Conservation (phyloP, 2,329 filamentous ascomycete species). For the Fusarium foetens region DNA sequence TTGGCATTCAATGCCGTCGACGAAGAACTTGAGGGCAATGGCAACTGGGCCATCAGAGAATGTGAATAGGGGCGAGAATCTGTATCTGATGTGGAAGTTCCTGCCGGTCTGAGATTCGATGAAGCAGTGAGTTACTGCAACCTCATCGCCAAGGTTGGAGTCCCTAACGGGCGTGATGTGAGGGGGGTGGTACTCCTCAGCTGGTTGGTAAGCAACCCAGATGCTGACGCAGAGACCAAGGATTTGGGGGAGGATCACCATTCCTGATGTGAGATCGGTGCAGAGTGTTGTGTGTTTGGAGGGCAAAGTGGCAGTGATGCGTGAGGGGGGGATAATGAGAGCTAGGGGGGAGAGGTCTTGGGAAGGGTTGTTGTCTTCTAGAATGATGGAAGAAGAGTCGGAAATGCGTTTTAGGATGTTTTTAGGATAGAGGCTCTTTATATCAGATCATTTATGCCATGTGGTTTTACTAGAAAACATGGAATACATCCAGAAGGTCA, state of each 20-base stretch:
- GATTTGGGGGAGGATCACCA: accelerated
- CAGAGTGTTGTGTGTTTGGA: no score
- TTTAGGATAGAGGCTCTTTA: not conserved
- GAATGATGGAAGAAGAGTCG: not conserved
- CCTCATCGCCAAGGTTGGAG: not conserved
- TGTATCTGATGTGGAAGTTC: accelerated
- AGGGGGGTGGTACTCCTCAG: not conserved
- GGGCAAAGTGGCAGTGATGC: accelerated
- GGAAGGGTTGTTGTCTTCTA: accelerated
- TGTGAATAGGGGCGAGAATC: accelerated
- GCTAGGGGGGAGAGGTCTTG: not conserved
- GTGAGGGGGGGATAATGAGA: no score
- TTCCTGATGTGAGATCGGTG: not conserved
- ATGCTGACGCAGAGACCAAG: not conserved
- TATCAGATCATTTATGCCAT: accelerated
- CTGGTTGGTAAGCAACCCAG: accelerated
- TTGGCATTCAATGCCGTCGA: not conserved
- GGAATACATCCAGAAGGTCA: not conserved
- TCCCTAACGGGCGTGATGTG: not conserved
- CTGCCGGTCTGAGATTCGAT: not conserved
- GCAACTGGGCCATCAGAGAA: accelerated
- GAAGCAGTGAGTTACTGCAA: not conserved
- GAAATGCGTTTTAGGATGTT: accelerated
- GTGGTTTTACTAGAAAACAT: not conserved
- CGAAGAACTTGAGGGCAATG: not conserved